These are phyloP conservation scores for Neurospora sp. DNA, from an alignment of 495 filamentous ascomycete genomes.

Conservation along the genomic window DNA sequence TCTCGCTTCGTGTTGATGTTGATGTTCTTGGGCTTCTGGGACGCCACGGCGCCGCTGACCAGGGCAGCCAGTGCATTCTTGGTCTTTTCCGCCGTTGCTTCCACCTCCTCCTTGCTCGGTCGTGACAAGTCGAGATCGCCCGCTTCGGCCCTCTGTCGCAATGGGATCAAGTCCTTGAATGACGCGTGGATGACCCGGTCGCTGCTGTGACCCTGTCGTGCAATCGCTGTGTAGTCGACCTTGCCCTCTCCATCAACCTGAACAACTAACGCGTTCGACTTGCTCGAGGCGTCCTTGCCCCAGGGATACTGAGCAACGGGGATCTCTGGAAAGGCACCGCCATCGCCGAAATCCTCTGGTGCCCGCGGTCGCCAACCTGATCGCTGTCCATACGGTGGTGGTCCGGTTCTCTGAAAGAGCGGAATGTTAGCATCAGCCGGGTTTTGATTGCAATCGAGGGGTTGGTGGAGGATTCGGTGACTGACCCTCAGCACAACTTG, in stretches of 20 bases:
- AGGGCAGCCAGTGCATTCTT: slow-evolving; percentile 71
- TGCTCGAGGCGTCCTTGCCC: slow-evolving; percentile 57
- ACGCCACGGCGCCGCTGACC: slow-evolving; percentile 73
- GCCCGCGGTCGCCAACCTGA: slow-evolving; percentile 77
- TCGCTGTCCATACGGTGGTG: slow-evolving; percentile 77
- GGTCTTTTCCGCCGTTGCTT: slow-evolving; percentile 74
- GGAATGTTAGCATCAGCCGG: slow-evolving; percentile 7
- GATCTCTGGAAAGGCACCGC: slow-evolving; percentile 92
- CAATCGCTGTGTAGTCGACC: slow-evolving; percentile 94
- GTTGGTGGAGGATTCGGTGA: background rate
- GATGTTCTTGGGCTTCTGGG: slow-evolving; percentile 94
- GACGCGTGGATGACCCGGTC: slow-evolving; percentile 82
- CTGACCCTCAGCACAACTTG: slow-evolving; percentile 74
- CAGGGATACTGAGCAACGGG: slow-evolving; percentile 91
- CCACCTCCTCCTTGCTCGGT: slow-evolving; percentile 75
- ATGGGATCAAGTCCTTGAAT: slow-evolving; percentile 93
- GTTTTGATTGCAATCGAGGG: background rate
- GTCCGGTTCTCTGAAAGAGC: slow-evolving; percentile 56
- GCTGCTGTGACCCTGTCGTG: slow-evolving; percentile 75
- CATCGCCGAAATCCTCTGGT: slow-evolving; percentile 89
- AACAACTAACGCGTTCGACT: slow-evolving; percentile 79
- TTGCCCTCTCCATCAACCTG: slow-evolving; percentile 87
- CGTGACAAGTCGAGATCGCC: slow-evolving; percentile 86
- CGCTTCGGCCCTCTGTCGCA: slow-evolving; percentile 86
- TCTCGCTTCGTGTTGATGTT: slow-evolving; percentile 66